Conservation (phyloP, 805 yeast species). For the Saccharomycopsis fibuligera region DNA sequence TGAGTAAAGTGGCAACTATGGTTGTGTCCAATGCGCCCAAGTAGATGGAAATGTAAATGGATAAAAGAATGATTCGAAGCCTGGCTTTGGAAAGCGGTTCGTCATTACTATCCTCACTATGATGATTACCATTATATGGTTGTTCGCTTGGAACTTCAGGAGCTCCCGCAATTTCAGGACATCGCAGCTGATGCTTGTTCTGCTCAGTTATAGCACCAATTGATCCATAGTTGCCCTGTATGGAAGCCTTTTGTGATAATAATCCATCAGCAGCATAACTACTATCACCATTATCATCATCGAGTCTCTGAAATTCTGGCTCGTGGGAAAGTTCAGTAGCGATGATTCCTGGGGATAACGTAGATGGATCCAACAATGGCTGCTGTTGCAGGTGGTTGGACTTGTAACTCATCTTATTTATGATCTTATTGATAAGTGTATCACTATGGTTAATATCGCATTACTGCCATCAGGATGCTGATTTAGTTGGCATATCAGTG, state of each 20-base stretch:
- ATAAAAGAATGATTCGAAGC: slow-evolving; percentile 21
- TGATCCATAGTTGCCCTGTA: no score
- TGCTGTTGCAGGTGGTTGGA: slow-evolving; percentile 1
- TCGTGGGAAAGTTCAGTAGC: slow-evolving; percentile 9
- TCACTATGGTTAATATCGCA: background rate
- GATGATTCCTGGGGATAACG: slow-evolving; percentile 9
- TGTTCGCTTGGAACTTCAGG: background rate
- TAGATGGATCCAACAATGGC: slow-evolving; percentile 10
- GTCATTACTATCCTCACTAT: slow-evolving; percentile 1
- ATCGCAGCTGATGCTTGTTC: background rate
- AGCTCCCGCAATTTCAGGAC: background rate
- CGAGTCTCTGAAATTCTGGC: background rate
- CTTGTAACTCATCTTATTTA: no score
- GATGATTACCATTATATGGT: no score
- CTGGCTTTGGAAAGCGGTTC: background rate
- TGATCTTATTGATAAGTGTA: background rate
- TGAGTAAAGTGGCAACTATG: slow-evolving; percentile 51
- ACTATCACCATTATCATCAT: background rate
- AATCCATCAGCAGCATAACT: background rate
- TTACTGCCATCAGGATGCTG: background rate
- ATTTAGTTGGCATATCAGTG: no score
- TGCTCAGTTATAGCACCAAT: slow-evolving; percentile 1
- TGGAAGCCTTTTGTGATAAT: no score
- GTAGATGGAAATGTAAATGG: slow-evolving; percentile 42
- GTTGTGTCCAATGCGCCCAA: slow-evolving; percentile 55